phyloP scores from a whole-genome alignment of 371 early-diverging fungal species.

The Mortierella sp. region DNA sequence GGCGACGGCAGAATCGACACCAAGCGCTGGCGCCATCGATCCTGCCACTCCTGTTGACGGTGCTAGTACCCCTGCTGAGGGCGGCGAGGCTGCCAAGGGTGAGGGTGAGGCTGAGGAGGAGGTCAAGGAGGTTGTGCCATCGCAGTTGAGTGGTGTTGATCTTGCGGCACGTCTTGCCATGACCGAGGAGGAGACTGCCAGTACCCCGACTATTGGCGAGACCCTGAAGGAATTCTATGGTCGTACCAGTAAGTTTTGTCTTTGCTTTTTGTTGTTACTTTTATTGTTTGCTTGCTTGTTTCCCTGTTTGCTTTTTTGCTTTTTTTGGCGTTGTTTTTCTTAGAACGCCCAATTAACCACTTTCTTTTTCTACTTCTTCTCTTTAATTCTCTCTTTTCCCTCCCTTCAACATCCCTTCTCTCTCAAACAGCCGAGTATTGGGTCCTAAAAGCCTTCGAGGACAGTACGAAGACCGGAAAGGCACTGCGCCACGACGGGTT shows the following conservation, averaged over 20 bases:
- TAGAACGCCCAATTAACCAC: neutral
- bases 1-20: slow-evolving; percentile 34
- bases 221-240: slow-evolving; percentile 61
- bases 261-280: neutral
- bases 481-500: slow-evolving; percentile 60
- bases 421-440: slow-evolving; percentile 58
- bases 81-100: slow-evolving; percentile 11
- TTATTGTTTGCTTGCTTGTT: no score
- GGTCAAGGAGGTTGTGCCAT: slow-evolving; percentile 38
- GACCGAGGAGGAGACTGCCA: slow-evolving; percentile 60
- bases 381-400: no score
- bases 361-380: neutral
- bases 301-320: neutral
- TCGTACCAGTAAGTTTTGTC: slow-evolving; percentile 57
- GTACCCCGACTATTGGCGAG: slow-evolving; percentile 62
- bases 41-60: slow-evolving; percentile 14
- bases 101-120: slow-evolving; percentile 17
- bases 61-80: neutral
- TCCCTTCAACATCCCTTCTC: no score
- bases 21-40: slow-evolving; percentile 38
- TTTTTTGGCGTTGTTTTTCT: neutral
- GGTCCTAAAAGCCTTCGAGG: slow-evolving; percentile 59
- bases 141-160: slow-evolving; percentile 52
- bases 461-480: slow-evolving; percentile 59
- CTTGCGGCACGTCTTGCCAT: slow-evolving; percentile 54